Evolutionary conservation across 768 basidiomycete species (phyloP), one percentile per base, ranked within the genome.

Genomic region (Auriculariales sp.): DNA sequence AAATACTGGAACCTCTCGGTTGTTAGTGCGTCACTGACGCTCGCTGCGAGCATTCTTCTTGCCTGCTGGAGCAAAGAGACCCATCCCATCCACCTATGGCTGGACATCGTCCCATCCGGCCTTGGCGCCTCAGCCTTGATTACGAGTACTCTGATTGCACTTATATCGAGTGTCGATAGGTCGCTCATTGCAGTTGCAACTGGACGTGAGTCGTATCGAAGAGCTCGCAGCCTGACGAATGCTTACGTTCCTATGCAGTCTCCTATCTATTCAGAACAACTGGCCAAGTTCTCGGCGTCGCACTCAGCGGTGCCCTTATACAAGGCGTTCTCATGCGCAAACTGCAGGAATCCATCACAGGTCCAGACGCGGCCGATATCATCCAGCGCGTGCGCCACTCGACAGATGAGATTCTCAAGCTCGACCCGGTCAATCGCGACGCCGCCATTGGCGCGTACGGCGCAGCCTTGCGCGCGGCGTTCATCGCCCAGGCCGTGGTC

Each of bases 221-320:
- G 33, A 29, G 5, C n/a, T 49, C 32, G 47, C 29, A 19, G 25
- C 6, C 24, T 19, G n/a, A 27, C 11, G 47, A 44, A 48, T 51
- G 27, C 28, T 5, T 46, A 31, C 46, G 31, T 31, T 49, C 9
- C 47, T 30, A 12, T 44, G 15, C 57, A 94, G 91, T 93, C 58
- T 87, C 86, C 28, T 98, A 98, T 65, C 71, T 95, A 44, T 94
- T 93, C 71, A 72, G 93, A 54, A 92, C 90, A 6, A 85, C 88
- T 15, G 93, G 93, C 2, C 94, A 97, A 69, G 95, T 95, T 22
- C 73, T 97, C 49, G 95, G 94, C 30, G 94, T 99, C 49, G 86
- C 87, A 57, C 68, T 93, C 42, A 81, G 81, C 56, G 87, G 90
- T 19, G 83, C 89, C 0, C 62, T 98, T 25, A 67, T 93, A 28